Conservation (phyloP, 1,284 basidiomycete species). For the Peniophora sp. region DNA sequence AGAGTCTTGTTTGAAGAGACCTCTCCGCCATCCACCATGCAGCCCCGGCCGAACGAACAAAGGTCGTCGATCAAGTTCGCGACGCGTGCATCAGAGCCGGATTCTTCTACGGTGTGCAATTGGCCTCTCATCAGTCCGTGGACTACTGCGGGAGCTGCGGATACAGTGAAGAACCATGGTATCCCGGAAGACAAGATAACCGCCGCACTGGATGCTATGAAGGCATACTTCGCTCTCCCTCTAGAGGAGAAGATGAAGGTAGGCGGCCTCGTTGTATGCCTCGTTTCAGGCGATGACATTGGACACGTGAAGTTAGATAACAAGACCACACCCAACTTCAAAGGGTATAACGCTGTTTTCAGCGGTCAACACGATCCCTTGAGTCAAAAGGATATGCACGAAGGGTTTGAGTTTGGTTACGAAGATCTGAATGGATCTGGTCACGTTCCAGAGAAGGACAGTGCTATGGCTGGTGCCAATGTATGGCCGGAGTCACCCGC, state of each 20-base stretch:
- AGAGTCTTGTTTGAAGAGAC: slow-evolving; percentile 38
- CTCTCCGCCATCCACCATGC: slow-evolving; percentile 33
- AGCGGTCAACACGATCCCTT: slow-evolving; percentile 59
- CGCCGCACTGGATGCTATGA: slow-evolving; percentile 43
- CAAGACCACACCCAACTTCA: slow-evolving; percentile 64
- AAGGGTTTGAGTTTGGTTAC: slow-evolving; percentile 80
- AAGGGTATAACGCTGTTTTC: slow-evolving; percentile 71
- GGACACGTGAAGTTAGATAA: slow-evolving; percentile 66
- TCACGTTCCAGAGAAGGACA: slow-evolving; percentile 24
- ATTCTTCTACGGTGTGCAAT: slow-evolving; percentile 67
- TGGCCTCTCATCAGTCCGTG: not conserved
- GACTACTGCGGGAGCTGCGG: not conserved
- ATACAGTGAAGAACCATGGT: slow-evolving; percentile 68
- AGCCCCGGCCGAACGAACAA: slow-evolving; percentile 35
- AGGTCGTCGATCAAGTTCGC: slow-evolving; percentile 57
- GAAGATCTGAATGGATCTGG: slow-evolving; percentile 30
- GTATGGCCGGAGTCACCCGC: slow-evolving; percentile 50
- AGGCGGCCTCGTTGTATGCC: no score
- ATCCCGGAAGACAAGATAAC: slow-evolving; percentile 51
- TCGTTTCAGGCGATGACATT: no score
- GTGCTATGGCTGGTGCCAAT: slow-evolving; percentile 51
- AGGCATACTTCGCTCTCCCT: slow-evolving; percentile 62
- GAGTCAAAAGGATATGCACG: slow-evolving; percentile 74
- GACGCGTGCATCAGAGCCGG: slow-evolving; percentile 73
- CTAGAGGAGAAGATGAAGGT: slow-evolving; percentile 53